Evolutionary conservation across 1,284 basidiomycete genomes (phyloP), one percentile per base, ranked within the genome.

Genomic region (Malassezia yamatoensis): DNA sequence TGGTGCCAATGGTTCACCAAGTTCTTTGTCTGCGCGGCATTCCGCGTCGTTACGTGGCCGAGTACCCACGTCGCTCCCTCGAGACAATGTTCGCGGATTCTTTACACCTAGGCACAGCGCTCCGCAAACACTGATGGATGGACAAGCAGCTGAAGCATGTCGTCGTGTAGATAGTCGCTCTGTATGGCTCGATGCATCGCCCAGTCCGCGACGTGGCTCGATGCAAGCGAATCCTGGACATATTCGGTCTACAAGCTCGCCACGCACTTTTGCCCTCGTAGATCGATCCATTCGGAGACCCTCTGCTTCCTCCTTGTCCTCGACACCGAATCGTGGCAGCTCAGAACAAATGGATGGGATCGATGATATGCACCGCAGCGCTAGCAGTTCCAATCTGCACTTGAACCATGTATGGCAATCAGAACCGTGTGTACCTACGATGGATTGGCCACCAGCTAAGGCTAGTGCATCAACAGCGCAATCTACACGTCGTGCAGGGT

Each of bases 91-190:
- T 29, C 38, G 8, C 38, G 38, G 8, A 20, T n/a, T 39, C 20
- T 39, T 41, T 7, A 16, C 37, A 24, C 54, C 54, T 20, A 42
- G 54, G 29, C 54, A 56, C 34, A 56, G 54, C 44, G 54, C 49
- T 11, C 54, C 54, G 32, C 54, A 56, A 11, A 24, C 32, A 13
- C n/a, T 51, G 15, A 20, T 46, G 11, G 42, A 51, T 4, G 37
- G 15, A 29, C 47, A 49, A 12, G 34, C 37, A 8, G 34, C 47
- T n/a, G 35, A 49, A 15, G 47, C 47, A n/a, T 38, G 47, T 29
- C 34, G 16, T 29, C 21, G 45, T 18, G 43, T 18, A 6, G 43
- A 45, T 3, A 13, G 24, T 16, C 16, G 16, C 16, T 43, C 41
- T 6, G 4, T 21, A 3, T 43, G 41, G 41, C 41, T 20, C 41